Evolutionary conservation across 2,329 filamentous ascomycete species (phyloP).

Genomic region (Curvularia lunata): DNA sequence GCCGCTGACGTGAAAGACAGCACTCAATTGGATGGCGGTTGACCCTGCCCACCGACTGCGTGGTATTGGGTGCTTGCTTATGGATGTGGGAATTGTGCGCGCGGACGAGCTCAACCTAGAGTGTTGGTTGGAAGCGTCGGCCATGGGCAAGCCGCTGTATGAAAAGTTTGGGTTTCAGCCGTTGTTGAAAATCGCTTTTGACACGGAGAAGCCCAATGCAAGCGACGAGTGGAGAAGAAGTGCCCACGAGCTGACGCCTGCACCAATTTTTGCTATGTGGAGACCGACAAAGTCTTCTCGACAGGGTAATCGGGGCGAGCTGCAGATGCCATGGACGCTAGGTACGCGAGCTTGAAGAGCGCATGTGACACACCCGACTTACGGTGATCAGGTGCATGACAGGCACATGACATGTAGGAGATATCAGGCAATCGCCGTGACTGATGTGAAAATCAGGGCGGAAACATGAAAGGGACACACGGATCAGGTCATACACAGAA

Average conservation of each 20-base stretch:
- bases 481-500: neutral
- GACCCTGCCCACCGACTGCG: constrained; percentile 44
- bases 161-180: constrained; percentile 40
- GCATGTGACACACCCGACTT: neutral
- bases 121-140: constrained; percentile 49
- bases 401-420: neutral
- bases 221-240: constrained; percentile 44
- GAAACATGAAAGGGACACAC: neutral
- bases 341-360: constrained; percentile 4
- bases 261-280: constrained; percentile 43
- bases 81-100: constrained; percentile 42
- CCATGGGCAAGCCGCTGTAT: constrained; percentile 48
- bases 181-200: constrained; percentile 41
- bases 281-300: constrained; percentile 34
- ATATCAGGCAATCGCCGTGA: neutral
- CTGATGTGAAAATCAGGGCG: neutral
- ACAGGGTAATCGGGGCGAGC: constrained; percentile 18
- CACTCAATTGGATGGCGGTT: constrained; percentile 48
- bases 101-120: constrained; percentile 46
- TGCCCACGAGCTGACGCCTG: constrained; percentile 43
- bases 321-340: constrained; percentile 34
- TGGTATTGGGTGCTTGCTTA: constrained; percentile 47
- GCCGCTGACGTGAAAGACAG: constrained; percentile 27
- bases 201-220: constrained; percentile 31
- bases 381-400: neutral